Evolutionary conservation across 805 yeast species (phyloP).

Genomic region (Zygosaccharomyces bailii): DNA sequence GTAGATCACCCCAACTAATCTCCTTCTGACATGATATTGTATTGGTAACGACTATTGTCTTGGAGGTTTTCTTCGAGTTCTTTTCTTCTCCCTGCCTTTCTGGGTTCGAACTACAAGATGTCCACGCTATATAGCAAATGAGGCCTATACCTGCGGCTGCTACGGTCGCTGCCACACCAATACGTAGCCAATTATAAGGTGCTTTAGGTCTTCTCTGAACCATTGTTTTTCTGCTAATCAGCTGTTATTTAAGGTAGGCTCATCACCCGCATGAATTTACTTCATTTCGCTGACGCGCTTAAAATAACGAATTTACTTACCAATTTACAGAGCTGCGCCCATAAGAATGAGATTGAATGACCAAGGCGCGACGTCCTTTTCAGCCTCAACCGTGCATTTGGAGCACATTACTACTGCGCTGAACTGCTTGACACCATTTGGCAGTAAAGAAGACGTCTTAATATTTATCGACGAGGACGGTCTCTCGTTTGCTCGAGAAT

Average conservation of each 20-base stretch:
- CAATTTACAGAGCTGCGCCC: no score
- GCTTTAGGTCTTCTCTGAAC: not conserved
- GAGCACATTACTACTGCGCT: slow-evolving; percentile 47
- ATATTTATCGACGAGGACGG: slow-evolving; percentile 50
- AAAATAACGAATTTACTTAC: no score
- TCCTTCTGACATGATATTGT: slow-evolving; percentile 10
- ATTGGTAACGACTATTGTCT: slow-evolving; percentile 23
- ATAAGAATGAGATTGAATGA: slow-evolving; percentile 6
- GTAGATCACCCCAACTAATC: slow-evolving; percentile 21
- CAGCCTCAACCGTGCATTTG: slow-evolving; percentile 47
- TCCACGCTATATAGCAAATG: slow-evolving; percentile 11
- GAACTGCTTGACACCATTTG: slow-evolving; percentile 41
- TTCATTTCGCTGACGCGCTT: no score
- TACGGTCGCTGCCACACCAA: slow-evolving; percentile 12
- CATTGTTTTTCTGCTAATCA: not conserved
- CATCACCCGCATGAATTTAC: not conserved
- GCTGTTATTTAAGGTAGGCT: not conserved
- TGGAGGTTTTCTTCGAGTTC: slow-evolving; percentile 10
- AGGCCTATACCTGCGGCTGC: slow-evolving; percentile 15
- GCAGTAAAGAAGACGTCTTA: slow-evolving; percentile 38
- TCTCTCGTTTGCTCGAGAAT: slow-evolving; percentile 47
- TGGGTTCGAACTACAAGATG: not conserved
- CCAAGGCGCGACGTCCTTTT: slow-evolving; percentile 25
- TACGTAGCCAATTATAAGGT: not conserved
- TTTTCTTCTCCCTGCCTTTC: slow-evolving; percentile 1